Evolutionary conservation across 495 filamentous ascomycete species (phyloP), one percentile per base, ranked within the genome.

Genomic region (Baudoinia panamericana): DNA sequence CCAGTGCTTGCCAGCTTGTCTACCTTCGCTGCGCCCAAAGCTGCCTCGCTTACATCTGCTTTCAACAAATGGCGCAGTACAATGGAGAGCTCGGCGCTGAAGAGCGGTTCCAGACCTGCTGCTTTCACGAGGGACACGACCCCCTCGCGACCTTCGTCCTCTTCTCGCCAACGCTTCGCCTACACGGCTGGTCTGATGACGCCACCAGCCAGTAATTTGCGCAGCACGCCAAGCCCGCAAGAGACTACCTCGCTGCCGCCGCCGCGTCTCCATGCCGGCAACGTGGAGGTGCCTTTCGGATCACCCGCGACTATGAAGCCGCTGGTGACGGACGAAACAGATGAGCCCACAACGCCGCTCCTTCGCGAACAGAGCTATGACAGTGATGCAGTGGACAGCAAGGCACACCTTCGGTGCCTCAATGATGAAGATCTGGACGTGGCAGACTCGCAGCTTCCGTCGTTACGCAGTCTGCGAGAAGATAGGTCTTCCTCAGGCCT

Each of bases 181-280:
- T 75, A 76, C 46, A 68, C 84, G 18, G 79, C 82, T 0, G 84
- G 86, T 3, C 73, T 93, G 12, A 59, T 93, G 63, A 93, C 86
- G 3, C 84, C 86, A 13, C 85, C 84, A 10, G 70, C 76, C 22
- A 80, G 80, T 6, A 71, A 76, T 35, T 56, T 76, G 24, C 72
- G 79, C 8, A 69, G 71, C 26, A 71, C 69, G 5, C 67, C 73
- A 7, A 45, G 51, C 24, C 51, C 59, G 23, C 44, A 36, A 28
- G 37, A 27, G 25, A 35, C 33, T 6, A 31, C 15, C 11, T 41
- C 34, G 26, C 30, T 53, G 39, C 25, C 50, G 39, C 23, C 50
- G 36, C 42, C 55, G 44, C 30, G 33, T 9, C 36, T 51, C 25
- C 24, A 51, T 28, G 24, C 5, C 15, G 33, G 8, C 16, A 31